Conservation (phyloP, 257 asterid species). For the Rubia yunnanensis region DNA sequence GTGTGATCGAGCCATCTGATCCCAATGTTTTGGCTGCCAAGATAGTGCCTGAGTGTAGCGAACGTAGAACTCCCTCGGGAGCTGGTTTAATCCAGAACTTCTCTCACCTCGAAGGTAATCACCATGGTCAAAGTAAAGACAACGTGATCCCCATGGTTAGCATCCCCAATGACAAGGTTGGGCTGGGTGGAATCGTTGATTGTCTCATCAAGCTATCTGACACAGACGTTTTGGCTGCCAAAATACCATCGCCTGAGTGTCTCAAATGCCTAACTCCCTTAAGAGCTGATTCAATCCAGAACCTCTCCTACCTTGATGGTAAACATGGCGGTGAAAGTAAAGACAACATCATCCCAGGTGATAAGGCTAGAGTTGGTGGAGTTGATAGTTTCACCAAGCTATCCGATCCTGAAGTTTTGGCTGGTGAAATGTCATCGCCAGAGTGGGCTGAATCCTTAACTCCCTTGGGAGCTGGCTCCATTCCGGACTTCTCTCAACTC, state of each 20-base stretch:
- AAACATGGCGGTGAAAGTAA: conserved; percentile 13
- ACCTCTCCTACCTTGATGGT: conserved; percentile 13
- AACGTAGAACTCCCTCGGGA: neutral
- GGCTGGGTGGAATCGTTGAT: conserved; percentile 12
- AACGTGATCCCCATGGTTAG: conserved; percentile 13
- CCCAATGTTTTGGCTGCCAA: conserved; percentile 7
- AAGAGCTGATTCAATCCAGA: neutral
- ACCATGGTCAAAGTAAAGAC: conserved; percentile 13
- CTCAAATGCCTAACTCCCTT: neutral
- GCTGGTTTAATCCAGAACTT: neutral
- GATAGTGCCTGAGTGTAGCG: neutral
- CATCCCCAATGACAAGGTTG: conserved; percentile 15
- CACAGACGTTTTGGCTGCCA: neutral
- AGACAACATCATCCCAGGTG: conserved; percentile 11
- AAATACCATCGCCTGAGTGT: neutral
- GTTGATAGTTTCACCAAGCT: conserved; percentile 8
- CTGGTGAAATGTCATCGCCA: neutral
- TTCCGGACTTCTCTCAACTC: no score
- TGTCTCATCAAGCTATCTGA: conserved; percentile 5
- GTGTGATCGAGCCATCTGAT: conserved; percentile 1
- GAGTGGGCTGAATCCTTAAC: neutral
- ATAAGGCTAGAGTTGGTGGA: conserved; percentile 17
- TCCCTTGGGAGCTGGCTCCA: neutral
- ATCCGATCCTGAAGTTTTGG: conserved; percentile 11
- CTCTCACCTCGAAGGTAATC: conserved; percentile 11